phyloP scores from a whole-genome alignment of 1,284 basidiomycete genomes.

The Sparassis latifolia region DNA sequence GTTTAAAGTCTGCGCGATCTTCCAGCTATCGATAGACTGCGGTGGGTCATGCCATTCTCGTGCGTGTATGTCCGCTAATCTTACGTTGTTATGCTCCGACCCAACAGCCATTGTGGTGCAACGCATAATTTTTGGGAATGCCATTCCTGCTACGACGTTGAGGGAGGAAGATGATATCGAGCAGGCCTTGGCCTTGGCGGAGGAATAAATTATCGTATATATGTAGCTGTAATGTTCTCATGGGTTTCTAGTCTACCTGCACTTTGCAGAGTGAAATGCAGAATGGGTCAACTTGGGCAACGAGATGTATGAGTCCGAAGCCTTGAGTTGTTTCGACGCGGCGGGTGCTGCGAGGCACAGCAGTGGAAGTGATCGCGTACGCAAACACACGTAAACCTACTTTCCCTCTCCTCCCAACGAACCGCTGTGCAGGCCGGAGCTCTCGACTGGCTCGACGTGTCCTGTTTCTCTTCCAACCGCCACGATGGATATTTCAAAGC shows the following conservation, averaged over 20 bases:
- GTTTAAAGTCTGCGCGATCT: slow-evolving; percentile 75
- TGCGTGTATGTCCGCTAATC: neutral
- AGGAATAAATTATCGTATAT: slow-evolving; percentile 34
- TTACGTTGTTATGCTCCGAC: neutral
- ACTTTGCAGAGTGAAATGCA: no score
- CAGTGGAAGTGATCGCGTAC: slow-evolving; percentile 4
- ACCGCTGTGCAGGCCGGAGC: slow-evolving; percentile 19
- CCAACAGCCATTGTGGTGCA: slow-evolving; percentile 61
- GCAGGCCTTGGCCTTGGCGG: slow-evolving; percentile 57
- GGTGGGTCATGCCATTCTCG: slow-evolving; percentile 38
- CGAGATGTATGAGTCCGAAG: neutral
- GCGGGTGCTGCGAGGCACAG: neutral
- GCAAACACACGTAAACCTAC: slow-evolving; percentile 19
- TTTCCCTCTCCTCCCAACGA: slow-evolving; percentile 13
- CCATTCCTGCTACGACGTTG: slow-evolving; percentile 44
- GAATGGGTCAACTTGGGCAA: neutral
- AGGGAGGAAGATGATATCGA: slow-evolving; percentile 65
- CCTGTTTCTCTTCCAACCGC: slow-evolving; percentile 3
- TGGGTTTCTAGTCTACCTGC: neutral
- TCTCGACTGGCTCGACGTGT: slow-evolving; percentile 19
- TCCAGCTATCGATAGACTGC: slow-evolving; percentile 72
- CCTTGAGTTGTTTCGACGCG: no score
- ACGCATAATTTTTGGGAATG: slow-evolving; percentile 62
- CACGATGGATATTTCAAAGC: slow-evolving; percentile 22
- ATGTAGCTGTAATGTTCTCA: neutral